Conservation (phyloP, 257 asterid genomes). For the Solanum tarapatanum region DNA sequence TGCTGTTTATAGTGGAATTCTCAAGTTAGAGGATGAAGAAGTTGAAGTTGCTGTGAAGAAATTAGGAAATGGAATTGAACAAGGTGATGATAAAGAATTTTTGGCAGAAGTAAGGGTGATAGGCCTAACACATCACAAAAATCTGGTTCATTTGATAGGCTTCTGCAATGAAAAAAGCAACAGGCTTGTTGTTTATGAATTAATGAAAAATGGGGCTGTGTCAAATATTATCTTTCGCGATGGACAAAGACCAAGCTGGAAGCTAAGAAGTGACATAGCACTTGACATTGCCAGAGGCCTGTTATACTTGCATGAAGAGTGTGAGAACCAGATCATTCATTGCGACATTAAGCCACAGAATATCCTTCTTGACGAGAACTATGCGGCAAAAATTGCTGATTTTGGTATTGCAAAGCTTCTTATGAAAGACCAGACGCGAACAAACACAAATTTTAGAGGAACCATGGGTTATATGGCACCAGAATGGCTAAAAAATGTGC, state of each 20-base stretch:
- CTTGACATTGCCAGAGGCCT: conserved; percentile 46
- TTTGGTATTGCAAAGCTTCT: conserved; percentile 49
- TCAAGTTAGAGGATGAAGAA: conserved; percentile 20
- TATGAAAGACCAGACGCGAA: conserved; percentile 33
- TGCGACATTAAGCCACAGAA: conserved; percentile 61
- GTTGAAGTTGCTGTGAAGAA: conserved; percentile 44
- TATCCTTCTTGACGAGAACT: conserved; percentile 37
- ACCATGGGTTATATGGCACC: conserved; percentile 66
- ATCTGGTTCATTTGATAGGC: conserved; percentile 43
- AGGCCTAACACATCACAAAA: conserved; percentile 51
- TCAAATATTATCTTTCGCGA: conserved; percentile 26
- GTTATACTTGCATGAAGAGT: conserved; percentile 54
- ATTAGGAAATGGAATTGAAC: conserved; percentile 16
- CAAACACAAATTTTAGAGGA: conserved; percentile 37
- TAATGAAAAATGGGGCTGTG: conserved; percentile 32
- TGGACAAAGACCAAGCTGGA: conserved; percentile 23
- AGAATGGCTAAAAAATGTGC: conserved; percentile 39
- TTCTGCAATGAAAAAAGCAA: conserved; percentile 30
- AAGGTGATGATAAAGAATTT: conserved; percentile 29
- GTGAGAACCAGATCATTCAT: conserved; percentile 50
- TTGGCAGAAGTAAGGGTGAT: conserved; percentile 41
- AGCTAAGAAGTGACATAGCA: conserved; percentile 30
- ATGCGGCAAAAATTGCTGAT: conserved; percentile 48
- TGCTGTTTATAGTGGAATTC: conserved; percentile 32
- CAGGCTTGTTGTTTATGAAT: conserved; percentile 40